These are phyloP conservation scores for Bjerkandera adusta DNA, from an alignment of 1,284 basidiomycete species.

Conservation along the genomic window DNA sequence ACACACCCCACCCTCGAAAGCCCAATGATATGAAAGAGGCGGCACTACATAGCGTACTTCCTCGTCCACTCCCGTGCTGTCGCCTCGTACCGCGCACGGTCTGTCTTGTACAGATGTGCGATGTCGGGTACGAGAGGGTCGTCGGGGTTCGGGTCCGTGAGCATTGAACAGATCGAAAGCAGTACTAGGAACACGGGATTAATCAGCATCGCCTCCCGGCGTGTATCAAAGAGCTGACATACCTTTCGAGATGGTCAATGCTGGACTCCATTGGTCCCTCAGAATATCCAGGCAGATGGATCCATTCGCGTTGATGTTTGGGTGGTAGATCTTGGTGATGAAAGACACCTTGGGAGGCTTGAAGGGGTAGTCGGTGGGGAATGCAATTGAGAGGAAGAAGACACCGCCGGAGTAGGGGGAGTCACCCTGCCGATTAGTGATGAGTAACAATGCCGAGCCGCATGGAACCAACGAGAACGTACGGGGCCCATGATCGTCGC, in stretches of 20 bases:
- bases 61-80: conserved; percentile 97
- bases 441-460: neutral
- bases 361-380: conserved; percentile 97
- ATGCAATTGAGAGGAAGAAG: conserved; percentile 93
- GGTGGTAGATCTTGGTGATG: conserved; percentile 97
- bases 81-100: conserved; percentile 89
- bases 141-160: conserved; percentile 96
- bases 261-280: conserved; percentile 97
- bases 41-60: conserved; percentile 76
- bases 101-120: conserved; percentile 94
- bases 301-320: conserved; percentile 97
- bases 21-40: neutral
- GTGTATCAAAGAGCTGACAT: conserved; percentile 22
- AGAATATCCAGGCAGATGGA: conserved; percentile 98
- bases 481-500: conserved; percentile 98
- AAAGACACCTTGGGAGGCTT: conserved; percentile 99
- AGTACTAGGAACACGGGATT: conserved; percentile 56
- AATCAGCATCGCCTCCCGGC: neutral
- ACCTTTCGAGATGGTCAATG: conserved; percentile 99
- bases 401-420: conserved; percentile 96
- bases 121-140: conserved; percentile 86
- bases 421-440: conserved; percentile 61
- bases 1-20: neutral
- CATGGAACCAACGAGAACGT: conserved; percentile 34
- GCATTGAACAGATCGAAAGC: conserved; percentile 94